phyloP scores from a whole-genome alignment of 768 basidiomycete genomes.

The Rhizopogon vesiculosus region DNA sequence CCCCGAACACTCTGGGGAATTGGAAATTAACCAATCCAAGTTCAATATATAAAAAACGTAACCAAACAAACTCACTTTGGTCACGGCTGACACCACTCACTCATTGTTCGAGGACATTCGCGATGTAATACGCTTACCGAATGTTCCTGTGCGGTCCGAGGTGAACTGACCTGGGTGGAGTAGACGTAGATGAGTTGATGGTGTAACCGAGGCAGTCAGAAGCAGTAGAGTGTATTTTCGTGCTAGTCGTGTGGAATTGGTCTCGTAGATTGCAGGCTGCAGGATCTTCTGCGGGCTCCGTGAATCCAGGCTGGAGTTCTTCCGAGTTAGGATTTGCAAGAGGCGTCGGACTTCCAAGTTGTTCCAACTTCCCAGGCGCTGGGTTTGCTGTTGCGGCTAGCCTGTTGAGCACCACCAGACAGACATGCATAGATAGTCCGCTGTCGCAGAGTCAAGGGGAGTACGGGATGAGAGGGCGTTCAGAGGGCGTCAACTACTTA shows the following conservation, averaged over 20 bases:
- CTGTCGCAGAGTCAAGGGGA: neutral
- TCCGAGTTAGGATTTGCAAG: neutral
- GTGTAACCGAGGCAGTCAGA: no score
- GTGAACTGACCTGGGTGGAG: no score
- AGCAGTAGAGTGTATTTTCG: neutral
- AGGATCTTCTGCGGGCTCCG: neutral
- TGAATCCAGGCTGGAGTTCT: neutral
- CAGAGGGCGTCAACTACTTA: neutral
- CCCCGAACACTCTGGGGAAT: conserved; percentile 1
- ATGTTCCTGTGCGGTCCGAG: no score
- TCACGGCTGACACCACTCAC: neutral
- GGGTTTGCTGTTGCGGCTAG: neutral
- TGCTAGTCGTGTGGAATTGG: neutral
- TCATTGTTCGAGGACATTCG: neutral
- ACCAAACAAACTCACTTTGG: neutral
- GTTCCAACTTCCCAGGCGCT: neutral
- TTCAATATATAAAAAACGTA: no score
- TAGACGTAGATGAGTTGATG: no score
- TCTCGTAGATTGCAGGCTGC: neutral
- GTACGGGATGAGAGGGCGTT: neutral
- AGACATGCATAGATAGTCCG: neutral
- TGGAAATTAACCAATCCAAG: neutral
- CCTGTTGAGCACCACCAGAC: neutral
- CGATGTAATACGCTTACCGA: neutral
- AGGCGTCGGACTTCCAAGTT: no score